These are phyloP conservation scores for Talaromyces sp. DNA, from an alignment of 2,329 filamentous ascomycete species.

Conservation along the genomic window DNA sequence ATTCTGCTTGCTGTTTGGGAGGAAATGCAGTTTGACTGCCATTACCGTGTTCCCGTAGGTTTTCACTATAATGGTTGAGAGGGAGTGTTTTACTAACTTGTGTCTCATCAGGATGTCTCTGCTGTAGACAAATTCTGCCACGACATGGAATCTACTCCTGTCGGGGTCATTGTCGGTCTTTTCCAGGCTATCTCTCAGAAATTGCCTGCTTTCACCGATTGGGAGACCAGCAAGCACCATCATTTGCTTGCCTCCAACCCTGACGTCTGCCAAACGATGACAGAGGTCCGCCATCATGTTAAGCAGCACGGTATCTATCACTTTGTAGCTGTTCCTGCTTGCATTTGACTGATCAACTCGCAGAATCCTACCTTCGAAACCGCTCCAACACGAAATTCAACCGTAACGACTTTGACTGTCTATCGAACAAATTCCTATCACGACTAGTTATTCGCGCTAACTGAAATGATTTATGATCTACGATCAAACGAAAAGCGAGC, in stretches of 20 bases:
- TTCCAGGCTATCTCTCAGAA: conserved; percentile 99
- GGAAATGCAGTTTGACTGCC: conserved; percentile 97
- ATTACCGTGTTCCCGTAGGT: conserved; percentile 73
- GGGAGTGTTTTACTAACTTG: neutral
- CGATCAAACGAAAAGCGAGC: conserved; percentile 11
- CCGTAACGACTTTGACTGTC: conserved; percentile 83
- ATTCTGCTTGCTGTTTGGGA: conserved; percentile 95
- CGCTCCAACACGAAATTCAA: conserved; percentile 79
- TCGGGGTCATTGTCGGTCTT: conserved; percentile 91
- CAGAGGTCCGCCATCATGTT: conserved; percentile 87
- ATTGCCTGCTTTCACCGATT: conserved; percentile 84
- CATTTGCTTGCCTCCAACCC: conserved; percentile 85
- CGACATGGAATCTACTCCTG: conserved; percentile 94
- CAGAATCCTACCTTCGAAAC: conserved; percentile 80
- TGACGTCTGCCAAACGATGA: conserved; percentile 92
- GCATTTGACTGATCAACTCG: neutral
- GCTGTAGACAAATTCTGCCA: conserved; percentile 91
- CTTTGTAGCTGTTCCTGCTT: neutral
- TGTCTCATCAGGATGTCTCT: conserved; percentile 57
- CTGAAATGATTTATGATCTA: conserved; percentile 38
- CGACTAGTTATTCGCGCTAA: conserved; percentile 95
- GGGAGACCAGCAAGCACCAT: conserved; percentile 88
- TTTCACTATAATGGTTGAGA: neutral
- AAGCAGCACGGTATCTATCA: conserved; percentile 77
- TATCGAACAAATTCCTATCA: conserved; percentile 96